Evolutionary conservation across 2,329 filamentous ascomycete genomes (phyloP), one percentile per base, ranked within the genome.

Genomic region (Aspergillus amoenus): DNA sequence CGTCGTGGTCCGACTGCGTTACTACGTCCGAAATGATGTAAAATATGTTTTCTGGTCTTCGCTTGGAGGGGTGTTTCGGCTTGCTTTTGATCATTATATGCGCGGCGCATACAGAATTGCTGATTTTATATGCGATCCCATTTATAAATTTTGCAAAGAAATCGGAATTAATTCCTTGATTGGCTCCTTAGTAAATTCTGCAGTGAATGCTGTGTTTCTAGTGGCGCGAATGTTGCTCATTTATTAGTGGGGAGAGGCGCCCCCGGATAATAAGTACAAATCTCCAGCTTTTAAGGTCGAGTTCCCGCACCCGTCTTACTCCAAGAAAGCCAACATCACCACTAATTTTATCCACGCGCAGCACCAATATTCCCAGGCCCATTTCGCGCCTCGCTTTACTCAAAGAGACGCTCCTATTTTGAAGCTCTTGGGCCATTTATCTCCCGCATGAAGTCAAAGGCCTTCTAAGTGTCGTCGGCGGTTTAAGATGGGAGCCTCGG

Each of bases 401-500:
- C 30, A 32, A 46, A 30, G 46, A 17, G 37, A 32, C 34, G 39
- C 11, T 24, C 21, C 30, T 45, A 37, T 24, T 37, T 11, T 37
- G 40, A 13, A 22, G 22, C 9, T 46, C 17, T 13, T 15, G 13
- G 17, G 37, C 43, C 13, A 17, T 47, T 40, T 15, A 21, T 45
- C 24, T 30, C 51, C 65, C 68, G 59, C 57, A 70, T 71, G 70
- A 68, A 51, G 61, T 61, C 57, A 56, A 54, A 48, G 57, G 43
- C 51, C 52, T 59, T 56, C 59, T 70, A 62, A 72, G 62, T 56
- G 57, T 59, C 62, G 61, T 54, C 58, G 55, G 58, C 64, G 60
- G 60, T 65, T 68, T 64, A 72, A 69, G 56, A 99, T 99, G 94
- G 94, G 94, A 77, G 93, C 93, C 73, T 97, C 93, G 78, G 93